Percentiles rank a stretch among this genome's conserved stretches.
These are phyloP conservation scores for Goffeauzyma gilvescens DNA, from an alignment of 768 basidiomycete genomes.

Conservation along the genomic window DNA sequence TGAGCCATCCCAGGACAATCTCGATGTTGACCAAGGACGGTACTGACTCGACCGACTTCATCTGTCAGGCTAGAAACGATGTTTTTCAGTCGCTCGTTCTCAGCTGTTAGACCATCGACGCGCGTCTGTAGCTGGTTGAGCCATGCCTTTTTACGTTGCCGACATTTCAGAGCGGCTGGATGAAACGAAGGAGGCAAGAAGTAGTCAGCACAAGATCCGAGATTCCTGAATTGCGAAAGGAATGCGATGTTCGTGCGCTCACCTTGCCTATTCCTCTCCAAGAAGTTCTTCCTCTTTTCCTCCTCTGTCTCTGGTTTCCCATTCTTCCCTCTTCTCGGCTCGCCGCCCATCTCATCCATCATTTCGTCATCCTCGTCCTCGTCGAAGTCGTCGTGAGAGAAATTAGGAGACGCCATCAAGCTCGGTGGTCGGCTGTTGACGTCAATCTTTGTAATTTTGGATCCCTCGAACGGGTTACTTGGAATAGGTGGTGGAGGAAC, in stretches of 20 bases:
- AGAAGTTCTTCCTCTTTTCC: constrained; percentile 88
- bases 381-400: constrained; percentile 25
- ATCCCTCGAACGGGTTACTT: constrained; percentile 23
- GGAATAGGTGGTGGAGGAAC: constrained; percentile 16
- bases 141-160: constrained; percentile 98
- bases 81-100: constrained; percentile 80
- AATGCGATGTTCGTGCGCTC: too few relatives aligned
- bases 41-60: constrained; percentile 61
- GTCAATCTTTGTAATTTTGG: too few relatives aligned
- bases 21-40: constrained; percentile 34
- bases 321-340: constrained; percentile 20
- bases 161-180: constrained; percentile 88
- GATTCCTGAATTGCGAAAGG: not conserved
- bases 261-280: constrained; percentile 97
- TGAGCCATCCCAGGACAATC: constrained; percentile 26
- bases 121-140: constrained; percentile 76
- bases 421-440: too few relatives aligned
- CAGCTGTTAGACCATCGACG: constrained; percentile 74
- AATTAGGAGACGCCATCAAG: too few relatives aligned
- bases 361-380: constrained; percentile 24
- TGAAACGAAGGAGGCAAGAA: not conserved
- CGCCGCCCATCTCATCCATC: constrained; percentile 20
- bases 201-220: constrained; percentile 4
- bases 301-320: constrained; percentile 94
- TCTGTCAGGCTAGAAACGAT: constrained; percentile 76